Conservation (phyloP, 2,329 filamentous ascomycete genomes). For the Penicillium sp. region DNA sequence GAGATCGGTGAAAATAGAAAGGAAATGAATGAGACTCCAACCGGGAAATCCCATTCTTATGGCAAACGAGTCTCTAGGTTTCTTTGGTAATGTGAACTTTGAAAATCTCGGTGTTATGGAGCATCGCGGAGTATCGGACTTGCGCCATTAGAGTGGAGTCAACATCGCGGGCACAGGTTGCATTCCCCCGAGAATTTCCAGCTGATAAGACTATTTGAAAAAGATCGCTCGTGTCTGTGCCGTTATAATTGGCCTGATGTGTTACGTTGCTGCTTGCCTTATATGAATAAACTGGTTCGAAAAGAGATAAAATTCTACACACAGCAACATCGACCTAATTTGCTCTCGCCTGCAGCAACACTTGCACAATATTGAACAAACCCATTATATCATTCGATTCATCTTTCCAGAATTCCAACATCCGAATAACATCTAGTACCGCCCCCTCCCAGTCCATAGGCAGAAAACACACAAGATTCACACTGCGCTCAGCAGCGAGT, state of each 20-base stretch:
- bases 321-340: too few relatives aligned
- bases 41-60: not conserved
- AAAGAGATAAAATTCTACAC: too few relatives aligned
- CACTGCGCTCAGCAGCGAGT: conserved; percentile 19
- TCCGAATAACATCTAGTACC: conserved; percentile 4
- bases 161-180: not conserved
- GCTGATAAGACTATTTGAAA: too few relatives aligned
- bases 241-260: too few relatives aligned
- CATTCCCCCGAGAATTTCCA: not conserved
- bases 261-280: too few relatives aligned
- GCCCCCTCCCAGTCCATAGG: conserved; percentile 8
- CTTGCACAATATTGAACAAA: too few relatives aligned
- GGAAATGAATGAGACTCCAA: not conserved
- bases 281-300: too few relatives aligned
- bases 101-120: not conserved
- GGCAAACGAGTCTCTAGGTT: not conserved
- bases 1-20: not conserved
- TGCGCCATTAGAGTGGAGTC: not conserved
- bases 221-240: too few relatives aligned
- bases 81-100: not conserved
- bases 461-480: not conserved
- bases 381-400: conserved; percentile 6
- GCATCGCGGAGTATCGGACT: conserved; percentile 1
- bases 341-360: too few relatives aligned
- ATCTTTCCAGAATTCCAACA: conserved; percentile 14